Base-by-base conservation (phyloP, 2,329 filamentous ascomycete genomes). In the Byssothecium circinans region DNA sequence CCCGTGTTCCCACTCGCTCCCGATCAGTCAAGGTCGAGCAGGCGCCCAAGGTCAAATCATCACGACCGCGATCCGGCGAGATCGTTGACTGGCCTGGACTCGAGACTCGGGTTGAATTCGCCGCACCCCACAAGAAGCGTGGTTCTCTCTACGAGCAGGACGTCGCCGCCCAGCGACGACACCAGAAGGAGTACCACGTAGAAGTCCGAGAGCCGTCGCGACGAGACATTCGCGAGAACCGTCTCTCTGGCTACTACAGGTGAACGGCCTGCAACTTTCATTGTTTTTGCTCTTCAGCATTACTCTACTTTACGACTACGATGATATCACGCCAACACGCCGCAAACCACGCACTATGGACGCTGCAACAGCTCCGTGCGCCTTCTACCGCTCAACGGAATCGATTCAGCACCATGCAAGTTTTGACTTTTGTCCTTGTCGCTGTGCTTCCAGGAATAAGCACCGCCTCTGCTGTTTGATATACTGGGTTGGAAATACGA, bases 111-210 rank as follows among this genome's bases (percentile, higher is more conserved):
- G 60, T 69, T 52, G 61, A 59, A 54, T 64, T 53, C 58, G 52
- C 55, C 18, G 36, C n/a, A 2, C 36, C 36, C n/a, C 59, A 57
- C 53, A 68, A 69, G 61, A 69, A 70, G 61, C 68, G 71, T 39
- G 71, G 72, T 14, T 74, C 71, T 12, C 62, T 74, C 38, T 74
- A 74, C 60, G 70, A 69, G 47, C 61, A 70, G 47, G 72, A 74
- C 46, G 39, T 71, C 19, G 65, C 57, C 12, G 59, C 58, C 47
- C 66, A 68, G 38, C 68, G 65, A 46, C 63, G 65, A 27, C 67
- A 67, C 51, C 63, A 65, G 39, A 62, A 66, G 47, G 57, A 60
- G 45, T 74, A 74, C 65, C 60, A 61, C 30, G 69, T 74, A 43
- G 71, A 74, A 51, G 66, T 74, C 52, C 69, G 72, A 29, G 68